Conservation (phyloP, 768 basidiomycete genomes). For the Psilocybe tampanensis region DNA sequence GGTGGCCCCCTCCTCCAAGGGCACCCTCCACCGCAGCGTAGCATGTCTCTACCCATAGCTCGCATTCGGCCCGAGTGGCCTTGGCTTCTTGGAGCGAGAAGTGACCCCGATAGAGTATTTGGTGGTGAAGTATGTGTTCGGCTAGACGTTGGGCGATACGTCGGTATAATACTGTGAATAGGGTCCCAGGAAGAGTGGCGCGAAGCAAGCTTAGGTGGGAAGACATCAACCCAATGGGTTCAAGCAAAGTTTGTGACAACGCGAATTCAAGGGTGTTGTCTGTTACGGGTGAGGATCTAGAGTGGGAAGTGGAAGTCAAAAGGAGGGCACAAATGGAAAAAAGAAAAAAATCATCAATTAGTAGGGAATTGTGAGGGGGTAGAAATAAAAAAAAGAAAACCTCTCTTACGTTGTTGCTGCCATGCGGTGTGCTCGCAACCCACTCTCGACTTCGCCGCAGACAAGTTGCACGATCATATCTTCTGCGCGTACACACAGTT, state of each 20-base stretch:
- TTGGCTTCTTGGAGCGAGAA: constrained; percentile 64
- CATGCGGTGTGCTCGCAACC: constrained; percentile 72
- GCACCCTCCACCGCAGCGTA: constrained; percentile 54
- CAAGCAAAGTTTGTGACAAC: constrained; percentile 72
- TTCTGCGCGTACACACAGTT: constrained; percentile 70
- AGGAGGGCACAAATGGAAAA: too few species aligned
- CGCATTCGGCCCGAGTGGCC: constrained; percentile 68
- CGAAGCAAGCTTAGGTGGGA: constrained; percentile 75
- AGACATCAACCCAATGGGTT: constrained; percentile 78
- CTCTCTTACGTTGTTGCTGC: constrained; percentile 38
- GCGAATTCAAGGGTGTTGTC: constrained; percentile 30
- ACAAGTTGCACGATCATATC: constrained; percentile 87
- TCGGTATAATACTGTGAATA: constrained; percentile 70
- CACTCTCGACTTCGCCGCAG: constrained; percentile 77
- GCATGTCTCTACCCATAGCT: constrained; percentile 84
- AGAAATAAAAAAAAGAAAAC: constrained; percentile 7
- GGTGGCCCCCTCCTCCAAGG: constrained; percentile 43
- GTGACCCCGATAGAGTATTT: constrained; percentile 77
- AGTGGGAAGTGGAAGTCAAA: neutral
- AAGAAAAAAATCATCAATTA: too few species aligned
- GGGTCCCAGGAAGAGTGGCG: constrained; percentile 58
- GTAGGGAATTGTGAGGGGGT: too few species aligned
- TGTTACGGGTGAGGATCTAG: constrained; percentile 22
- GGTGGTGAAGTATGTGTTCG: constrained; percentile 81
- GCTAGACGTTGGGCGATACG: constrained; percentile 69